Conservation (phyloP, 2,329 filamentous ascomycete genomes). For the Penicillium sp. region DNA sequence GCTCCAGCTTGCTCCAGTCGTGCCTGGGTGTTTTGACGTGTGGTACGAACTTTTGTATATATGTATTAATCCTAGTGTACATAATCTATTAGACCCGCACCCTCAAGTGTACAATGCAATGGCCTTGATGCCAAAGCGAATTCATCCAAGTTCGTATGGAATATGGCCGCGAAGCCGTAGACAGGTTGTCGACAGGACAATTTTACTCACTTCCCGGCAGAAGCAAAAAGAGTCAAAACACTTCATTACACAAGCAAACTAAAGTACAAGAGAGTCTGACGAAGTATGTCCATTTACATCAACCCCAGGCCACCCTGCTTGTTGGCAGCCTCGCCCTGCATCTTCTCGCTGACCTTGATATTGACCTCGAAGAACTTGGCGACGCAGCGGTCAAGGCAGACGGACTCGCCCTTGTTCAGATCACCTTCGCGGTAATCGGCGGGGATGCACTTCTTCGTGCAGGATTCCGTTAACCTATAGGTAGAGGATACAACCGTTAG, state of each 20-base stretch:
- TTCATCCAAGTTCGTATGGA: background rate
- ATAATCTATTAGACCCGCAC: slow-evolving; percentile 23
- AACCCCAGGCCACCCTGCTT: slow-evolving; percentile 63
- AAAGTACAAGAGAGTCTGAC: slow-evolving; percentile 11
- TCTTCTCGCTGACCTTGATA: slow-evolving; percentile 95
- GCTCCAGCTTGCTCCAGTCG: too few species aligned
- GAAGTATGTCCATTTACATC: slow-evolving; percentile 38
- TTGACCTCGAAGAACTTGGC: slow-evolving; percentile 99
- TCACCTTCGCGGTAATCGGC: slow-evolving; percentile 92
- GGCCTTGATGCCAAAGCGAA: slow-evolving; percentile 1
- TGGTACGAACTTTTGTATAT: slow-evolving; percentile 13
- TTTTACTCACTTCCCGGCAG: background rate
- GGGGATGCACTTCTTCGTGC: slow-evolving; percentile 92
- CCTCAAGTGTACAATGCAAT: slow-evolving; percentile 17
- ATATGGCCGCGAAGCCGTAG: background rate
- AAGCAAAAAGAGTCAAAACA: slow-evolving; percentile 1
- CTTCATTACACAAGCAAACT: slow-evolving; percentile 20
- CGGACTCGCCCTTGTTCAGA: slow-evolving; percentile 97
- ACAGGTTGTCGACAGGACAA: background rate
- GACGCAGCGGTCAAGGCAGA: slow-evolving; percentile 96
- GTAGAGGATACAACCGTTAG: slow-evolving; percentile 5
- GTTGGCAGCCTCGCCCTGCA: slow-evolving; percentile 82
- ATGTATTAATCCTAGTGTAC: slow-evolving; percentile 30
- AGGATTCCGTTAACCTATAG: slow-evolving; percentile 79
- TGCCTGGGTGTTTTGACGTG: background rate